These are phyloP conservation scores for Collybia sordida DNA, from an alignment of 768 basidiomycete species.

Conservation along the genomic window DNA sequence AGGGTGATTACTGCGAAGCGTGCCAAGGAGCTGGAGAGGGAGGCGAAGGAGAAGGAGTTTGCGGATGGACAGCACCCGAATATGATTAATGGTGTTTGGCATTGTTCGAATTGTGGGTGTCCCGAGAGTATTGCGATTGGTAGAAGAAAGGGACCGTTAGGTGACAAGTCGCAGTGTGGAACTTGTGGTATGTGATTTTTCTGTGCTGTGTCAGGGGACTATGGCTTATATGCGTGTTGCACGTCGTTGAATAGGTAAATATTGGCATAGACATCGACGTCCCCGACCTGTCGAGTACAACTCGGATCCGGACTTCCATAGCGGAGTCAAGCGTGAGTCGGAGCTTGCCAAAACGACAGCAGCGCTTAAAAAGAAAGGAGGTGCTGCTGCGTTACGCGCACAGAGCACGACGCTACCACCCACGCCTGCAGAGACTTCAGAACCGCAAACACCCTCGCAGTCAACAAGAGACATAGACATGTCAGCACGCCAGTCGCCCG, in stretches of 20 bases:
- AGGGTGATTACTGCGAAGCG: conserved; percentile 57
- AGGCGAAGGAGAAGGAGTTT: conserved; percentile 83
- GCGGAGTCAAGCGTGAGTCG: conserved; percentile 50
- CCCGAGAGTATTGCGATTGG: conserved; percentile 86
- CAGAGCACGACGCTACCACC: conserved; percentile 37
- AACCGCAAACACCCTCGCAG: conserved; percentile 54
- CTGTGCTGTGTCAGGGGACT: conserved; percentile 5
- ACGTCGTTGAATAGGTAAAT: conserved; percentile 62
- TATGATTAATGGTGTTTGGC: conserved; percentile 85
- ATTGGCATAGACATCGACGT: conserved; percentile 83
- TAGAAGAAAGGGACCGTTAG: conserved; percentile 84
- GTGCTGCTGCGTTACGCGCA: conserved; percentile 48
- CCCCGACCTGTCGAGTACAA: conserved; percentile 83
- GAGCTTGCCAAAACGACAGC: conserved; percentile 49
- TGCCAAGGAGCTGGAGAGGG: conserved; percentile 72
- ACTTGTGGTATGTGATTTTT: conserved; percentile 72
- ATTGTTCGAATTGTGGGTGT: conserved; percentile 93
- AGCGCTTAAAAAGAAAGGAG: conserved; percentile 57
- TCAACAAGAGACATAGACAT: conserved; percentile 32
- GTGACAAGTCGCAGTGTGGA: conserved; percentile 89
- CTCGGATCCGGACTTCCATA: conserved; percentile 70
- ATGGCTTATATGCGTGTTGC: conserved; percentile 4
- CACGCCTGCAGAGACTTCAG: conserved; percentile 41
- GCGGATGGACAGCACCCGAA: conserved; percentile 82
- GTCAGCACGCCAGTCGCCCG: conserved; percentile 31